Base-by-base conservation (phyloP, 129 eudicot genomes). In the Oenanthe sinensis region DNA sequence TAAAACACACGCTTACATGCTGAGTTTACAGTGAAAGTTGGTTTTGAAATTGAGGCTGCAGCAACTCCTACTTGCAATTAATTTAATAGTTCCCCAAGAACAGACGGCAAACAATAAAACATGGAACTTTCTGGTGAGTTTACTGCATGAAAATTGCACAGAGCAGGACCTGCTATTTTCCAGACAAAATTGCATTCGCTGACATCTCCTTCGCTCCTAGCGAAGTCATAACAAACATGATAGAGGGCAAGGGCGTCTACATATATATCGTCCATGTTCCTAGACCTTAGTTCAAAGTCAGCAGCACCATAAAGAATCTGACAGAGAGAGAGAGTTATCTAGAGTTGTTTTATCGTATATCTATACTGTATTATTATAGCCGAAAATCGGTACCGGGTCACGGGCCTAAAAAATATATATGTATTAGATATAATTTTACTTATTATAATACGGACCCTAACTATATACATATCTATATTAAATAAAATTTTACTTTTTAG, bases 101-200 rank as follows among this genome's bases (percentile, higher is more conserved):
- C 84, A 4, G 89, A 85, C 24, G 85, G 83, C 17, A 74, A 47
- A 65, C 80, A 81, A 1, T 9, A 69, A 33, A 33, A 33, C 36
- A 33, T 33, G 36, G 17, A 69, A 2, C 8, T 78, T n/a, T 83
- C 88, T 22, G 20, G 77, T 40, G 70, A 72, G 49, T 80, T 76
- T 49, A 47, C 73, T n/a, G 85, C 79, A 39, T 82, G 54, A 37
- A 81, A 58, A 42, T 82, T 79, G 77, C 87, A 86, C 39, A 92
- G 86, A 8, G 97, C 96, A 26, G 88, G 70, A 20, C 96, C 97
- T 33, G 93, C 97, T 9, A 92, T 91, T 79, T 47, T 92, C 97
- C 97, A 92, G 0, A 88, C 93, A 82, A 92, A 92, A 13, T 87
- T 86, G 76, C 97, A 92, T 83, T 83, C 83, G 40, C 26, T 71